Base-by-base conservation (phyloP, 179 eudicot species). In the Monotropa hypopitys region DNA sequence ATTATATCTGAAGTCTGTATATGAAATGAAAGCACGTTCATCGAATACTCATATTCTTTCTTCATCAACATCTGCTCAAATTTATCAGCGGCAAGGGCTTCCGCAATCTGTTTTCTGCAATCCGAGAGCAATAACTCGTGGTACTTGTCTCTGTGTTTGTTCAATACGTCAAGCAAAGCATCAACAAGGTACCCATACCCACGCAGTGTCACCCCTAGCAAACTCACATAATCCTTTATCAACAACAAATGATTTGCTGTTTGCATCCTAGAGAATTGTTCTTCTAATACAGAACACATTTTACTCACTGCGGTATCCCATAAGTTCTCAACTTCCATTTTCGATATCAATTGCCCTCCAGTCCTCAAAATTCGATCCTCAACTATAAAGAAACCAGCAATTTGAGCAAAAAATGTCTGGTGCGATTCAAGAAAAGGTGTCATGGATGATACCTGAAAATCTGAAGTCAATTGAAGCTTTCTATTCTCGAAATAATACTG, bases 281-380 rank as follows among this genome's bases (percentile, higher is more conserved):
- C 99, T 85, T 95, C 99, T 74, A 95, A 81, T 32, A 93, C 97
- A 28, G 98, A 90, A 76, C 97, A 93, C 95, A 95, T 95, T 83
- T 95, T 95, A 78, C 90, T 90, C 66, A 95, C 91, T 15, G 99
- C 97, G 75, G 94, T 91, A 32, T 95, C 99, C 99, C 99, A 95
- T 70, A 93, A 70, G 79, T 88, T 95, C 80, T 95, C 99, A 2
- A 95, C 97, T 84, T 93, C 97, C 93, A 93, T 89, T 83, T 89
- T 93, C 16, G 93, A 82, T 79, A 93, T 90, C 88, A 95, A 85
- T 45, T 91, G 86, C 5, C 97, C 99, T 65, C 97, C 98, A 0
- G 97, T 95, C 88, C 99, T 91, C 78, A 86, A 81, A 81, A 95
- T 90, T 79, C 95, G 78, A 86, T 95, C 98, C 77, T 95, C 99